Evolutionary conservation across 257 asterid species (phyloP), one percentile per base, ranked within the genome.

Genomic region (Penstemon newberryi): DNA sequence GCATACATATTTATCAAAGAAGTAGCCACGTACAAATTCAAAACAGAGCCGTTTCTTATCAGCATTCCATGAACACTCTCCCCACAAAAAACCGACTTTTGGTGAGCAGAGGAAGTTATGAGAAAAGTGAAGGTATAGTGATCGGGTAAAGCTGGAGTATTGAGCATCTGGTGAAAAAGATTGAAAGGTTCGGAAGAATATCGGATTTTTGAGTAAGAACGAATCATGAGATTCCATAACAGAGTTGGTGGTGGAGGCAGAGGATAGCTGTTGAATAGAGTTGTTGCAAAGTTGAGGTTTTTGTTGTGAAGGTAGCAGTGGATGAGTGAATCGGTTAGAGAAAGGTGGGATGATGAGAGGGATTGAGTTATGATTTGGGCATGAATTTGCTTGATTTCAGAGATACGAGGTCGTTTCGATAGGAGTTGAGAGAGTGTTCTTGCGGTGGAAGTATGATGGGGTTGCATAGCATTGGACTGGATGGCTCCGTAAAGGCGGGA

Each of bases 161-260:
- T 40, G 59, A 84, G 55, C 92, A 89, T 83, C 60, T 36, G 78
- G 55, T 57, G 85, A 40, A 91, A 80, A 63, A 89, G 79, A 43
- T 4, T 45, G 69, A 87, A 67, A 74, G 95, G 64, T 57, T 84
- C 88, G 1, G 66, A 66, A 52, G 83, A 81, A 68, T 67, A 42
- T 36, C 25, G 82, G 55, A 77, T 39, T 76, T 87, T 91, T 5
- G 87, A 82, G 75, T 81, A 83, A 4, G 89, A 90, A 39, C 86
- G 81, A 66, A 87, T 89, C 73, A 85, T 65, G 63, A 85, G 75
- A 68, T 89, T 91, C 95, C 95, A 91, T 79, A 91, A 25, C 41
- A 87, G 72, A 66, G 81, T 66, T 19, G 94, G 82, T 3, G 94
- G 89, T 38, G 95, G 58, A 62, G 81, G 74, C 71, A 72, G 65